Evolutionary conservation across 805 yeast genomes (phyloP), one percentile per base, ranked within the genome.

Genomic region (Danielia reshetovae): DNA sequence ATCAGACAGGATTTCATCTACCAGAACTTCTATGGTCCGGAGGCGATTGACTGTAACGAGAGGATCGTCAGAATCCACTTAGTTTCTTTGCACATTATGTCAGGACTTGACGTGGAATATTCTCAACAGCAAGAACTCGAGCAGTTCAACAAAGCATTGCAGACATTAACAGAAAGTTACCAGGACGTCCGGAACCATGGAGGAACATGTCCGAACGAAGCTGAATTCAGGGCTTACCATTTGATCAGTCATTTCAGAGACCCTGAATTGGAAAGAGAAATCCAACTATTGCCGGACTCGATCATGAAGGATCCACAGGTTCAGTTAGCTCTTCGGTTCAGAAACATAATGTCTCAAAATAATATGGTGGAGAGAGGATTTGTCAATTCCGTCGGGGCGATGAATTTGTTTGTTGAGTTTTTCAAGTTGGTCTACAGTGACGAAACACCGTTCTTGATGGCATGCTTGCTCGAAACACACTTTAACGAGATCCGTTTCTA

Each of bases 1-100:
- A 89, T 93, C 28, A 74, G 99, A 53, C 97, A 93, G 58, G 99
- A 93, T 57, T 93, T 93, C 59, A 89, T 97, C 0, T 89, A 85
- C 52, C 98, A 93, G 54, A 90, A 90, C 55, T 90, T 80, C 49
- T 81, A 80, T 27, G 98, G 97, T 0, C 85, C 89, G 2, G 97
- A 93, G 55, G 94, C 97, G 2, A 75, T 90, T 7, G 90, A 83
- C 46, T 93, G 97, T 57, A 85, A 86, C 51, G 98, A 93, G 57
- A 68, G 81, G 34, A 93, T 93, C 46, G 96, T 88, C 4, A 67
- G 98, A 35, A 82, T 89, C 14, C 98, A 93, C 55, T 70, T 90
- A 17, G 54, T 86, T 11, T 80, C 85, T 1, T 60, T 89, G 24
- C 97, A 93, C 59, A 61, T 83, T 1, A 88, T 93, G 96, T 84